phyloP scores from a whole-genome alignment of 371 early-diverging fungal genomes.

The Encephalitozoon hellem region DNA sequence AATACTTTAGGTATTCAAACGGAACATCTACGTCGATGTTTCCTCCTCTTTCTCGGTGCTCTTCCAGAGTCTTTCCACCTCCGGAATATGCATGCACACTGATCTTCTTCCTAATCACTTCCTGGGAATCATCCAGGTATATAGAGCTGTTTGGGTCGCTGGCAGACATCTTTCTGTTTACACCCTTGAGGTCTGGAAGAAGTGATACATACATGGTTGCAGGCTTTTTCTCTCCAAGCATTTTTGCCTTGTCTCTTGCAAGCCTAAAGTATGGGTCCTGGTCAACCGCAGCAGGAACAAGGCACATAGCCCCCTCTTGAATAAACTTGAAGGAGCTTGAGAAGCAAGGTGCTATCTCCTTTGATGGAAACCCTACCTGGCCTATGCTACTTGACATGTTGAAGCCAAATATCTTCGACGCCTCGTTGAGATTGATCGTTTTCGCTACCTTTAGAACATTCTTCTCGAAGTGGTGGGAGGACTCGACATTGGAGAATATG shows the following conservation, averaged over 20 bases:
- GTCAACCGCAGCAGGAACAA: constrained; percentile 97
- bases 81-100: constrained; percentile 91
- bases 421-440: constrained; percentile 56
- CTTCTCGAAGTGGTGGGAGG: constrained; percentile 67
- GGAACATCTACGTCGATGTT: constrained; percentile 90
- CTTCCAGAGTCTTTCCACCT: constrained; percentile 78
- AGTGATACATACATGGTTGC: constrained; percentile 82
- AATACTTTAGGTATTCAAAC: constrained; percentile 88
- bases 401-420: constrained; percentile 58
- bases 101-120: constrained; percentile 93
- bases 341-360: constrained; percentile 60
- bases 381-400: constrained; percentile 48
- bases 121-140: constrained; percentile 81
- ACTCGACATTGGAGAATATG: constrained; percentile 86
- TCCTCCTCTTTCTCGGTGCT: constrained; percentile 78
- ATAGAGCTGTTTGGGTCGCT: constrained; percentile 80
- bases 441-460: constrained; percentile 53
- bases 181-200: constrained; percentile 76
- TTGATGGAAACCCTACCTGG: constrained; percentile 55
- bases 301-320: constrained; percentile 72
- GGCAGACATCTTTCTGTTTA: constrained; percentile 94
- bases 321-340: constrained; percentile 49
- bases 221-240: constrained; percentile 89
- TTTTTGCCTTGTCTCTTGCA: constrained; percentile 85
- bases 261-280: constrained; percentile 99